These are phyloP conservation scores for Pythium inflatum DNA, from an alignment of 352 stramenopile species.

Conservation along the genomic window DNA sequence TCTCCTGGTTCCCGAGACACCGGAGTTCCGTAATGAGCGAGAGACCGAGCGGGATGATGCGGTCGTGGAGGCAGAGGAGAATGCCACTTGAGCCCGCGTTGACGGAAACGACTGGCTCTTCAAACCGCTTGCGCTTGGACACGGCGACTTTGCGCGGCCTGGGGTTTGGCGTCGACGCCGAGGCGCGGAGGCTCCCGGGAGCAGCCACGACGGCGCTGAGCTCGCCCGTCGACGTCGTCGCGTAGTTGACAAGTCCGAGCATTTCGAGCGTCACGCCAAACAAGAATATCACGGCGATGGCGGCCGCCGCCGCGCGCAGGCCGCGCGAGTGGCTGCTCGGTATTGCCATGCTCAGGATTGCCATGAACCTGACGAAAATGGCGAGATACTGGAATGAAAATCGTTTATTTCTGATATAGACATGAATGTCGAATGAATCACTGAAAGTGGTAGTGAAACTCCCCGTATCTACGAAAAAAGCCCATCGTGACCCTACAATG, in stretches of 20 bases:
- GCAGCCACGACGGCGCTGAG: neutral
- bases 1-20: conserved; percentile 41
- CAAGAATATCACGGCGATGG: neutral
- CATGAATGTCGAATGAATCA: no score
- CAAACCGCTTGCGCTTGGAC: neutral
- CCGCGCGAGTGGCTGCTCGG: neutral
- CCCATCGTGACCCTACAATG: neutral
- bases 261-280: conserved; percentile 3
- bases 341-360: neutral
- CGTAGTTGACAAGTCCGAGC: neutral
- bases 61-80: conserved; percentile 53
- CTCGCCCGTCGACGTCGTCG: neutral
- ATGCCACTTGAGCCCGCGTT: conserved; percentile 5
- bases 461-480: no score
- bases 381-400: no score
- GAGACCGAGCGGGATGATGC: conserved; percentile 54
- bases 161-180: neutral
- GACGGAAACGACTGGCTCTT: neutral
- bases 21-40: conserved; percentile 64
- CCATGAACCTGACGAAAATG: neutral
- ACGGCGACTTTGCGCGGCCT: neutral
- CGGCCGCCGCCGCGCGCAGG: neutral
- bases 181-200: no score
- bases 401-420: no score
- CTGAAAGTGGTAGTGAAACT: neutral